A percentile compares a stretch with the other conserved stretches of the same genome.
Conservation (phyloP, 2,329 filamentous ascomycete species). For the Calonectria naviculata region DNA sequence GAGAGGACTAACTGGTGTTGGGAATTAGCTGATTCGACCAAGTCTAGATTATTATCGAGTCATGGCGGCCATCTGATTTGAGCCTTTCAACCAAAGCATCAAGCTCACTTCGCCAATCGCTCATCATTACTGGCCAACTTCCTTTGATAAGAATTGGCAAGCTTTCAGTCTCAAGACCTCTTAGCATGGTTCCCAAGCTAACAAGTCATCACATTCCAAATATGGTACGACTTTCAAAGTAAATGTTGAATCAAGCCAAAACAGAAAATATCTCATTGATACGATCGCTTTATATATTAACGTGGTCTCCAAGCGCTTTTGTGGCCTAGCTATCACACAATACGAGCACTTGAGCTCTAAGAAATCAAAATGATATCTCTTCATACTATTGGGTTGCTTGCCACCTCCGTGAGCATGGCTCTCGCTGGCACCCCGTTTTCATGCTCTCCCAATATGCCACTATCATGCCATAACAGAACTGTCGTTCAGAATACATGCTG, state of each 20-base stretch:
- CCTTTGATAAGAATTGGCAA: background rate
- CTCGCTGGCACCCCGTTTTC: background rate
- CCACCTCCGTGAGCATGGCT: background rate
- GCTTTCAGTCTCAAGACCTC: background rate
- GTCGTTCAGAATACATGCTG: background rate
- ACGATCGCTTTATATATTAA: background rate
- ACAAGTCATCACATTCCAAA: background rate
- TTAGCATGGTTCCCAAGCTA: background rate
- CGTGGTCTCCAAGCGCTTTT: background rate
- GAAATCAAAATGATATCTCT: background rate
- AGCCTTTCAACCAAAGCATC: background rate
- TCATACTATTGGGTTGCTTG: background rate
- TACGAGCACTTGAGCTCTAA: background rate
- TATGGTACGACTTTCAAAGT: background rate
- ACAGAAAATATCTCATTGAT: too few relatives aligned
- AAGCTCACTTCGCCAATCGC: too few relatives aligned
- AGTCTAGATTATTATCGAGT: background rate
- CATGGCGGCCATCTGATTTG: background rate
- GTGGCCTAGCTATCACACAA: accelerated
- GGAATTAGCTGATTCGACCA: background rate
- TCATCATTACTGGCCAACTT: background rate
- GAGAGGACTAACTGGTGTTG: background rate
- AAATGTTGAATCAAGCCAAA: too few relatives aligned
- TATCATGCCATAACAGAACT: background rate
- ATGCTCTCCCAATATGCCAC: background rate